These are phyloP conservation scores for Microstroma glucosiphilum DNA, from an alignment of 1,284 basidiomycete species.

Conservation along the genomic window DNA sequence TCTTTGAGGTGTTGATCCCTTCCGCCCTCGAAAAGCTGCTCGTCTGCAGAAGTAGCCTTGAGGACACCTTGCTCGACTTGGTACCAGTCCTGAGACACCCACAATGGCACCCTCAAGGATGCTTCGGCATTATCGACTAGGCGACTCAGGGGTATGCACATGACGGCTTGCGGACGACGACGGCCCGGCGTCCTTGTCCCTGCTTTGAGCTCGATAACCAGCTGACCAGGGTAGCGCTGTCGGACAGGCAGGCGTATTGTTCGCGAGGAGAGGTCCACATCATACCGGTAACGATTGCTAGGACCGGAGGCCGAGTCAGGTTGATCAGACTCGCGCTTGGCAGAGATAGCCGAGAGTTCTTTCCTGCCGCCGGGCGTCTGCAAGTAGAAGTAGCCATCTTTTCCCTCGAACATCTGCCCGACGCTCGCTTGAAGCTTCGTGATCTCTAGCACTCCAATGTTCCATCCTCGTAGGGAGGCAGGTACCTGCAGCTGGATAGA, in stretches of 20 bases:
- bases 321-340: slow-evolving; percentile 8
- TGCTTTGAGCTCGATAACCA: slow-evolving; percentile 31
- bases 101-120: slow-evolving; percentile 17
- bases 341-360: slow-evolving; percentile 22
- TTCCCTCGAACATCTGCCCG: slow-evolving; percentile 23
- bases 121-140: slow-evolving; percentile 22
- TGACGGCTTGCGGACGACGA: slow-evolving; percentile 25
- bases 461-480: slow-evolving; percentile 38
- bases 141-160: slow-evolving; percentile 31
- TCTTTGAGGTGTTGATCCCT: slow-evolving; percentile 7
- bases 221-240: slow-evolving; percentile 17
- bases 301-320: not conserved
- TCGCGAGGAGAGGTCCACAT: not conserved
- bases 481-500: slow-evolving; percentile 36
- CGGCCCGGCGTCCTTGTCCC: slow-evolving; percentile 32
- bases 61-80: slow-evolving; percentile 36
- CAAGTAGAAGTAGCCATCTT: slow-evolving; percentile 25
- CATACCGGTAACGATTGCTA: not conserved
- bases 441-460: slow-evolving; percentile 37
- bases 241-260: slow-evolving; percentile 12
- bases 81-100: slow-evolving; percentile 26
- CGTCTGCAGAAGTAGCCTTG: slow-evolving; percentile 18
- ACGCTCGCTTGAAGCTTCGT: slow-evolving; percentile 2
- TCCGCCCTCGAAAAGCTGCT: slow-evolving; percentile 8
- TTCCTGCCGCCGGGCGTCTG: slow-evolving; percentile 34